Conservation (phyloP, 257 asterid genomes). For the Dorcoceras hygrometricum region DNA sequence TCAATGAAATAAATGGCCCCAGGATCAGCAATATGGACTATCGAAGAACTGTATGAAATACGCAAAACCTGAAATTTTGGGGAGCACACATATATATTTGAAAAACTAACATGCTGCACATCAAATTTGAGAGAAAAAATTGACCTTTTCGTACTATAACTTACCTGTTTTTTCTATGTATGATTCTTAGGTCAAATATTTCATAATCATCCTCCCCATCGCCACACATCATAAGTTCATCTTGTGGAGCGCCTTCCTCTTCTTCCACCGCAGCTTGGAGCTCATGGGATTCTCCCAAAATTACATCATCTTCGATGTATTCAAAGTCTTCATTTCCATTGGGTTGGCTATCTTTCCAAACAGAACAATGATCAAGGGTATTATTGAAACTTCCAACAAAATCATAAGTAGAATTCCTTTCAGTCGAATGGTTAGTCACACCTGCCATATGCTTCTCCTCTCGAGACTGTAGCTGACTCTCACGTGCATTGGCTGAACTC, state of each 20-base stretch:
- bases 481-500: slow-evolving; percentile 26
- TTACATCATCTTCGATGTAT: slow-evolving; percentile 24
- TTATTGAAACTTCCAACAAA: slow-evolving; percentile 31
- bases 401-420: slow-evolving; percentile 28
- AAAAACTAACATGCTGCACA: neutral
- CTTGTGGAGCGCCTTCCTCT: slow-evolving; percentile 37
- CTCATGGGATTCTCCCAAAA: slow-evolving; percentile 31
- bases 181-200: slow-evolving; percentile 58
- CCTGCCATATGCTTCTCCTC: slow-evolving; percentile 23
- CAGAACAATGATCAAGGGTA: slow-evolving; percentile 27
- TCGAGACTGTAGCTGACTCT: slow-evolving; percentile 13
- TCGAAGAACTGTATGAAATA: too few relatives aligned
- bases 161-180: slow-evolving; percentile 88
- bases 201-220: slow-evolving; percentile 65
- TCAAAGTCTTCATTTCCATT: slow-evolving; percentile 23
- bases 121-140: neutral
- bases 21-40: neutral
- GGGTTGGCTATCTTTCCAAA: slow-evolving; percentile 25
- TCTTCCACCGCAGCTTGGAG: slow-evolving; percentile 44
- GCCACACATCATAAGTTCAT: slow-evolving; percentile 52
- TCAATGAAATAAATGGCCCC: neutral
- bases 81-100: neutral
- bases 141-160: slow-evolving; percentile 18
- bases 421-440: slow-evolving; percentile 20
- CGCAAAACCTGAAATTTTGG: neutral